Conservation (phyloP, 2,329 filamentous ascomycete genomes). For the Ceratocystis diversiconidia region DNA sequence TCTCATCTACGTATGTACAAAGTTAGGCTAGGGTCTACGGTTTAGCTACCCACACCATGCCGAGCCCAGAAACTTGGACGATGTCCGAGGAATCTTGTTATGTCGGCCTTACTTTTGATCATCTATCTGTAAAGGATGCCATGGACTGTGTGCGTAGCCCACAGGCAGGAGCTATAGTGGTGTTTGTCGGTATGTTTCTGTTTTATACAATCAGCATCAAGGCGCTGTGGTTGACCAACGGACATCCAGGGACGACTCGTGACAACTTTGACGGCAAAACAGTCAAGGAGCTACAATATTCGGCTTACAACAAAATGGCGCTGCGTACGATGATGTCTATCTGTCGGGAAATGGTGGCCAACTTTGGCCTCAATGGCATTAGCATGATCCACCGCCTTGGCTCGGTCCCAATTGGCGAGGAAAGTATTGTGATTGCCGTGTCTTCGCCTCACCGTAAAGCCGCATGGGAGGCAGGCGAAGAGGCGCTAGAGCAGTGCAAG, state of each 20-base stretch:
- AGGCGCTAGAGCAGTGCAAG: constrained; percentile 78
- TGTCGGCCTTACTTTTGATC: constrained; percentile 52
- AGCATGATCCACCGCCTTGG: constrained; percentile 76
- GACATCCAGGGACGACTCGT: constrained; percentile 51
- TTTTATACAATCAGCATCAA: constrained; percentile 16
- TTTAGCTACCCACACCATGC: background rate
- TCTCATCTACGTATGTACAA: background rate
- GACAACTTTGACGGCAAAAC: constrained; percentile 57
- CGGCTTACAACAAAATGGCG: constrained; percentile 56
- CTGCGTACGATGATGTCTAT: constrained; percentile 55
- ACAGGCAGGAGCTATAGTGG: constrained; percentile 58
- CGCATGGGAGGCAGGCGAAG: constrained; percentile 79
- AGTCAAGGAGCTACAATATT: constrained; percentile 64
- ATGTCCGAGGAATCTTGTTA: constrained; percentile 40
- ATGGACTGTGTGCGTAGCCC: constrained; percentile 58
- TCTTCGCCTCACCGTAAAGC: constrained; percentile 69
- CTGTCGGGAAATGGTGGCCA: constrained; percentile 39
- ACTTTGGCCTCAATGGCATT: constrained; percentile 56
- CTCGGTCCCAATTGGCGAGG: constrained; percentile 74
- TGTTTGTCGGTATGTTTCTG: constrained; percentile 50
- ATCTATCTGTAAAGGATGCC: constrained; percentile 41
- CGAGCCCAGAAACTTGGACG: constrained; percentile 24
- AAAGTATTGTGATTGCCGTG: constrained; percentile 82
- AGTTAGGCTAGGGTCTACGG: background rate
- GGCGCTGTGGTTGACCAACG: background rate